Conservation (phyloP, 1,284 basidiomycete genomes). For the Anthracocystis panici-leucophaei region DNA sequence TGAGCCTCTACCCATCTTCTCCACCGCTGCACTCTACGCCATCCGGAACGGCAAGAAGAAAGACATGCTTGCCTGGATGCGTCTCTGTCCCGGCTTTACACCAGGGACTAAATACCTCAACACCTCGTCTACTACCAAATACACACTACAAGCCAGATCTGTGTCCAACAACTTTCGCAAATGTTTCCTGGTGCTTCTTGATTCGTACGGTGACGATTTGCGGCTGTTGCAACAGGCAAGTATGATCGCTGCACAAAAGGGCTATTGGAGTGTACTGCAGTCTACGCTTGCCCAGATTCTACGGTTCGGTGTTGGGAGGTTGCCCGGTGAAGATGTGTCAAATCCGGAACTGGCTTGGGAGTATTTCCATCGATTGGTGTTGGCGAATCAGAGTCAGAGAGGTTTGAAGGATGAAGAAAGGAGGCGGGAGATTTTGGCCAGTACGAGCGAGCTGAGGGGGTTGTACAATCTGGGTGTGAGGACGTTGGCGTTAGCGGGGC, state of each 20-base stretch:
- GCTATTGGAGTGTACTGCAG: slow-evolving; percentile 26
- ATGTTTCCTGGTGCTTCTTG: slow-evolving; percentile 34
- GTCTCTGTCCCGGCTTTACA: slow-evolving; percentile 36
- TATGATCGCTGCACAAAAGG: slow-evolving; percentile 36
- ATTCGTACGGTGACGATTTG: slow-evolving; percentile 36
- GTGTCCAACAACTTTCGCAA: slow-evolving; percentile 22
- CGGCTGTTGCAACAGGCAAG: slow-evolving; percentile 27
- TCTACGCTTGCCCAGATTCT: slow-evolving; percentile 38
- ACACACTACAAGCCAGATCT: slow-evolving; percentile 6
- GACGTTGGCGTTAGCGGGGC: slow-evolving; percentile 34
- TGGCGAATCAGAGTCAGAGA: slow-evolving; percentile 17
- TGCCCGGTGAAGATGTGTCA: background rate
- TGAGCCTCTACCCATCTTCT: slow-evolving; percentile 21
- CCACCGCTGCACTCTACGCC: slow-evolving; percentile 38
- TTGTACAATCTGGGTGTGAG: slow-evolving; percentile 48
- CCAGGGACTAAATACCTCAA: slow-evolving; percentile 14
- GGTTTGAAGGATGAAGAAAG: slow-evolving; percentile 12
- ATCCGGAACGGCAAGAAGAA: slow-evolving; percentile 26
- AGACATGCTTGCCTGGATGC: slow-evolving; percentile 46
- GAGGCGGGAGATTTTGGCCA: background rate
- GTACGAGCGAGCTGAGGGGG: slow-evolving; percentile 9
- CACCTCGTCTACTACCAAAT: slow-evolving; percentile 1
- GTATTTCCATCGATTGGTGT: slow-evolving; percentile 18
- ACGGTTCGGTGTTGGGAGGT: slow-evolving; percentile 14
- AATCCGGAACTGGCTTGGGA: slow-evolving; percentile 15